These are phyloP conservation scores for Capsicum baccatum DNA, from an alignment of 257 asterid genomes.

Conservation along the genomic window DNA sequence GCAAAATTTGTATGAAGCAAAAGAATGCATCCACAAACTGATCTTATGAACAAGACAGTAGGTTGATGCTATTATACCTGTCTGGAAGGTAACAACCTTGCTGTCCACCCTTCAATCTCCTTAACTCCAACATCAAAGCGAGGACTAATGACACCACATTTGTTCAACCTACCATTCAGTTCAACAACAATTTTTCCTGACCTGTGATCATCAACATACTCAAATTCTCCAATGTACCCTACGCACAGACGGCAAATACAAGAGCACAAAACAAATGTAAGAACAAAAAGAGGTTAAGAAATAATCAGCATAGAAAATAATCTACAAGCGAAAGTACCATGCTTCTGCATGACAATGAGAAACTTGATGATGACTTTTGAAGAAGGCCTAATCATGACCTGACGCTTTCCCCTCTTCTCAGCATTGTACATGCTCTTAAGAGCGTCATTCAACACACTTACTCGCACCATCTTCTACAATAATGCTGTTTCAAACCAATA, in stretches of 20 bases:
- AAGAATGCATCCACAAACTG: neutral
- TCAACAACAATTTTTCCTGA: slow-evolving; percentile 53
- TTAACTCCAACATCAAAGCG: slow-evolving; percentile 48
- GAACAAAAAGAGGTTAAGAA: neutral
- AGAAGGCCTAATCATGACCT: slow-evolving; percentile 48
- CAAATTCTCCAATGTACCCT: slow-evolving; percentile 49
- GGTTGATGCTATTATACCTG: slow-evolving; percentile 35
- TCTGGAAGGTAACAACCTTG: slow-evolving; percentile 49
- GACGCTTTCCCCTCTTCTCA: slow-evolving; percentile 47
- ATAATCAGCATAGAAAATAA: neutral
- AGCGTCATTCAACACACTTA: slow-evolving; percentile 49
- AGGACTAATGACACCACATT: slow-evolving; percentile 52
- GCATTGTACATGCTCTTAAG: slow-evolving; percentile 53
- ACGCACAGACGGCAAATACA: neutral
- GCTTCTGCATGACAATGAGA: slow-evolving; percentile 51
- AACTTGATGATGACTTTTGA: slow-evolving; percentile 49
- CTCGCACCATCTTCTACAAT: slow-evolving; percentile 39
- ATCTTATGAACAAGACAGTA: neutral
- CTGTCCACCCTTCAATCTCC: slow-evolving; percentile 52
- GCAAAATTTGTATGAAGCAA: neutral
- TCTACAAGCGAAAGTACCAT: slow-evolving; percentile 32
- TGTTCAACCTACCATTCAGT: slow-evolving; percentile 47
- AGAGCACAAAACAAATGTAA: neutral
- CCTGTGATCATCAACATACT: slow-evolving; percentile 49
- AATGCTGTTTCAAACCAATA: neutral